Evolutionary conservation across 2,329 filamentous ascomycete species (phyloP).

Genomic region (Atkinsonella hypoxylon): DNA sequence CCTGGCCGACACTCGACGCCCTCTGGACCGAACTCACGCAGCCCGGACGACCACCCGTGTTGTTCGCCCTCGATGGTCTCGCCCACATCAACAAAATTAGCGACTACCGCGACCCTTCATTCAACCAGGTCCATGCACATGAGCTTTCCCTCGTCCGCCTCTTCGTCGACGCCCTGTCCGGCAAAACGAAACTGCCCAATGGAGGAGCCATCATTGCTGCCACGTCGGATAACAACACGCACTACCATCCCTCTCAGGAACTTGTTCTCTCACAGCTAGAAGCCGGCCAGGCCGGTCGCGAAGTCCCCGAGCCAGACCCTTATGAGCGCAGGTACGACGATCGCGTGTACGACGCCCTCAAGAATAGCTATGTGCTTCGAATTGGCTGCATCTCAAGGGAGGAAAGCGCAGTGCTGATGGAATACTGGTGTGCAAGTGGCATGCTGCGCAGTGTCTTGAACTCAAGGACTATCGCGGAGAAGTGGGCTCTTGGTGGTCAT

Average conservation of each 20-base stretch:
- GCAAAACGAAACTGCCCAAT: conserved; percentile 46
- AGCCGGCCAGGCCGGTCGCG: conserved; percentile 27
- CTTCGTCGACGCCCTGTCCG: conserved; percentile 62
- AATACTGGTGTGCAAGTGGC: conserved; percentile 87
- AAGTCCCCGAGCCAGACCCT: conserved; percentile 34
- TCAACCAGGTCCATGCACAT: conserved; percentile 70
- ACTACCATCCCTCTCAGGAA: conserved; percentile 52
- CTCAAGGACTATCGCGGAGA: conserved; percentile 61
- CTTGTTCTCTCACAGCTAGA: conserved; percentile 49
- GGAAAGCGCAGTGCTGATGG: conserved; percentile 71
- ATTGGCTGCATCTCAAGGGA: conserved; percentile 58
- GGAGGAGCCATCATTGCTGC: conserved; percentile 71
- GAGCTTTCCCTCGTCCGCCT: conserved; percentile 66
- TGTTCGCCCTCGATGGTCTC: conserved; percentile 70
- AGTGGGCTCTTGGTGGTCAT: conserved; percentile 72
- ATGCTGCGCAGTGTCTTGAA: conserved; percentile 60
- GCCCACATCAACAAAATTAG: conserved; percentile 69
- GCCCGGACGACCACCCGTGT: conserved; percentile 43
- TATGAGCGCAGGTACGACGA: conserved; percentile 46
- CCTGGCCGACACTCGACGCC: conserved; percentile 70
- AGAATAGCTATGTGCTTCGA: conserved; percentile 38
- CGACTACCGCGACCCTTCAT: conserved; percentile 61
- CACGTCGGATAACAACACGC: conserved; percentile 60
- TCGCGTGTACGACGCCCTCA: conserved; percentile 40
- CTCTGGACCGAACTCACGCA: conserved; percentile 66